These are phyloP conservation scores for Tuber melanosporum DNA, from an alignment of 495 filamentous ascomycete genomes.

Conservation along the genomic window DNA sequence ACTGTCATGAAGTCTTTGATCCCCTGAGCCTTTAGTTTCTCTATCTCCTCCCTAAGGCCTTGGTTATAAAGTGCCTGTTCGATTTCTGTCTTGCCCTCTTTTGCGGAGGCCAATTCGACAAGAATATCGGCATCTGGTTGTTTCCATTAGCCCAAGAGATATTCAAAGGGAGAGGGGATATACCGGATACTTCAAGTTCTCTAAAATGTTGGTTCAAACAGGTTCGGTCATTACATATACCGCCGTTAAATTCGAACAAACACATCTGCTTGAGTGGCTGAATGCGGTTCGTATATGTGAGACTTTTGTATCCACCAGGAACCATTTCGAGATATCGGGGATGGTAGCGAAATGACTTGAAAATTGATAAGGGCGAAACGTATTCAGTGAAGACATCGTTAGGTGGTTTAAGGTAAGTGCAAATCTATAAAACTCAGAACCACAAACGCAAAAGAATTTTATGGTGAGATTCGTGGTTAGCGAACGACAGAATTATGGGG, in stretches of 20 bases:
- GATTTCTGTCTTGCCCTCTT: slow-evolving; percentile 63
- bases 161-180: slow-evolving; percentile 47
- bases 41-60: slow-evolving; percentile 69
- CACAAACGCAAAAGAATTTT: slow-evolving; percentile 6
- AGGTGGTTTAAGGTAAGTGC: slow-evolving; percentile 34
- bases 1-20: slow-evolving; percentile 75
- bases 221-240: slow-evolving; percentile 65
- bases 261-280: slow-evolving; percentile 67
- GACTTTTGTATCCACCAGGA: slow-evolving; percentile 70
- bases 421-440: slow-evolving; percentile 11
- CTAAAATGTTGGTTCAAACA: slow-evolving; percentile 75
- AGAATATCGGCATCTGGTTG: slow-evolving; percentile 77
- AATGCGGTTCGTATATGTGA: slow-evolving; percentile 88
- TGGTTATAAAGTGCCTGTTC: slow-evolving; percentile 64
- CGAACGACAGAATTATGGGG: neutral
- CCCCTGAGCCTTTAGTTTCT: slow-evolving; percentile 64
- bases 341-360: slow-evolving; percentile 85
- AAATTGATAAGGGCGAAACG: slow-evolving; percentile 70
- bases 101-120: slow-evolving; percentile 66
- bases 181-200: slow-evolving; percentile 71
- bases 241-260: slow-evolving; percentile 62
- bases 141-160: neutral
- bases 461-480: neutral
- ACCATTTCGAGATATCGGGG: slow-evolving; percentile 63
- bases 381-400: slow-evolving; percentile 60